Evolutionary conservation across 192 early-diverging fungal genomes (phyloP), one percentile per base, ranked within the genome.

Genomic region (Linnemannia elongata): DNA sequence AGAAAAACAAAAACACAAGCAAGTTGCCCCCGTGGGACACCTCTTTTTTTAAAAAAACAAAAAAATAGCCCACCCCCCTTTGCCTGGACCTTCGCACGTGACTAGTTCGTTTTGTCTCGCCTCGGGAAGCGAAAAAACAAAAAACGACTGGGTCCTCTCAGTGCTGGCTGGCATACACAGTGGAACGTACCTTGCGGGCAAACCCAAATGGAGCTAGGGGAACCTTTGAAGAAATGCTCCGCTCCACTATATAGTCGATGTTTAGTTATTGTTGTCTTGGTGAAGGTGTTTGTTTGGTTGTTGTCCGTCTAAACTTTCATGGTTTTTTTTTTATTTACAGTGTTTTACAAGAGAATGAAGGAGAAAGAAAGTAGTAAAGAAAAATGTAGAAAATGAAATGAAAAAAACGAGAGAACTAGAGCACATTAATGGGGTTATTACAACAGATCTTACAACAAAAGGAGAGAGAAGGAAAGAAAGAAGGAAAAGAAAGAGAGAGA

Each of bases 371-470:
- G 12, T 17, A 68, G 12, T 20, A 41, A 33, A 60, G 4, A 66
- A 33, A 71, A 41, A 15, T 9, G 69, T 30, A 3, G 22, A 63
- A 41, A 30, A 13, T n/a, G n/a, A n/a, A n/a, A n/a, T n/a, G 42
- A 42, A 22, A 42, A 17, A 45, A 17, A 47, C n/a, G n/a, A 30
- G 44, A 30, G 69, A 49, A 27, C 39, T 45, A 73, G 44, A 45
- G 39, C 44, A 73, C 72, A 73, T 20, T 27, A 45, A 30, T 45
- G 72, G 44, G 69, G 69, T 71, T 66, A 15, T 66, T 66, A 66
- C 60, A 60, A 60, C 55, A 52, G 55, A 60, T 60, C 55, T 9
- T 66, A 66, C 30, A 66, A 33, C 15, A 30, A 45, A 45, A 73
- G n/a, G 5, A 30, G 44, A 71, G 17, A 35, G 38, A 71, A 38